Conservation (phyloP, 768 basidiomycete genomes). For the Stropharia rugosoannulata region DNA sequence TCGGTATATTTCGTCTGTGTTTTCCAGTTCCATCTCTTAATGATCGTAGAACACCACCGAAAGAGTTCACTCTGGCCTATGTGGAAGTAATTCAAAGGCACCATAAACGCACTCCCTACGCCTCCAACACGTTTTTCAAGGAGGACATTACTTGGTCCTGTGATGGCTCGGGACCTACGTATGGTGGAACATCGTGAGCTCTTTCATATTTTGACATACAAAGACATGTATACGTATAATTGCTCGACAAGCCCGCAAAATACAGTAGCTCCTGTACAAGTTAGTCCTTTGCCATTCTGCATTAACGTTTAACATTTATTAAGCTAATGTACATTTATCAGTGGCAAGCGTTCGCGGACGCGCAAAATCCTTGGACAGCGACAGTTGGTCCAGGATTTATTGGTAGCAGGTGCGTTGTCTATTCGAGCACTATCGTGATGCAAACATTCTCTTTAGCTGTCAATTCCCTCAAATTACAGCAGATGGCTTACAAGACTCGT, state of each 20-base stretch:
- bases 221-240: background rate
- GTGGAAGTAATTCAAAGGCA: constrained; percentile 54
- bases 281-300: constrained; percentile 6
- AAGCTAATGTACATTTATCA: constrained; percentile 12
- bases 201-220: background rate
- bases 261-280: constrained; percentile 34
- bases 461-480: constrained; percentile 50
- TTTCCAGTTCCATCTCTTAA: background rate
- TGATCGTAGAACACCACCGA: constrained; percentile 31
- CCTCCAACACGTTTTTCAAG: constrained; percentile 48
- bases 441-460: constrained; percentile 28
- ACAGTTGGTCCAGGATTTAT: constrained; percentile 44
- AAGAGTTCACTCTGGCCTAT: constrained; percentile 38
- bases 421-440: background rate
- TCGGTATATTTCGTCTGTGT: constrained; percentile 28
- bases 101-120: constrained; percentile 53
- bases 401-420: constrained; percentile 34
- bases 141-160: constrained; percentile 48
- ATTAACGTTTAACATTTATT: background rate
- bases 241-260: constrained; percentile 25
- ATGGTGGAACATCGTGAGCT: constrained; percentile 27
- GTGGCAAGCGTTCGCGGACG: constrained; percentile 41
- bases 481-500: constrained; percentile 42
- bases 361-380: constrained; percentile 41
- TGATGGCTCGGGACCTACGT: constrained; percentile 37